These are phyloP conservation scores for Nakazawaea molendinolei DNA, from an alignment of 805 yeast species.

Conservation along the genomic window DNA sequence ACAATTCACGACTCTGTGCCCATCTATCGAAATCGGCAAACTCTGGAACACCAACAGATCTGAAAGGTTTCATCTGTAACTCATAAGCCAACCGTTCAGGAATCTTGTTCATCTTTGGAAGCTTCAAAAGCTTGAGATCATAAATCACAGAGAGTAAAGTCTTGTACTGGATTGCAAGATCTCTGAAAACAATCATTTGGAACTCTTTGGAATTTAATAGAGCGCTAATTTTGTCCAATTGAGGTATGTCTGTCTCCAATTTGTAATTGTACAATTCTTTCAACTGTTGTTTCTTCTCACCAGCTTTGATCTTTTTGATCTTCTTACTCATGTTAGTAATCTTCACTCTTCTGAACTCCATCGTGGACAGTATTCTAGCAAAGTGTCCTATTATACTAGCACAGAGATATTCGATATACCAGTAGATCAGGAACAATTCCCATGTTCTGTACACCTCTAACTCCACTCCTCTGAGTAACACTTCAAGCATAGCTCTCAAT, in stretches of 20 bases:
- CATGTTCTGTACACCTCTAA: constrained; percentile 64
- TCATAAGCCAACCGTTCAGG: constrained; percentile 34
- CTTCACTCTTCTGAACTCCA: constrained; percentile 25
- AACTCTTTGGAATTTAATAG: constrained; percentile 20
- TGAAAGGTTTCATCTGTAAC: constrained; percentile 72
- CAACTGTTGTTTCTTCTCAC: constrained; percentile 38
- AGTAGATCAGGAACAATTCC: constrained; percentile 62
- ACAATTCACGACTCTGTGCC: constrained; percentile 1
- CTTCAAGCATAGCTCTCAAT: constrained; percentile 63
- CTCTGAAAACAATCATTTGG: constrained; percentile 20
- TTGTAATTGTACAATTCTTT: constrained; percentile 27
- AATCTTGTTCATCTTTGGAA: constrained; percentile 23
- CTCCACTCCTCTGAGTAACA: constrained; percentile 69
- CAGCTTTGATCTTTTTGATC: constrained; percentile 42
- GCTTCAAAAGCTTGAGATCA: constrained; percentile 15
- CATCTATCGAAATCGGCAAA: constrained; percentile 44
- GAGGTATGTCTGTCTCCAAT: constrained; percentile 29
- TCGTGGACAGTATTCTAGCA: constrained; percentile 30
- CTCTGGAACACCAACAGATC: constrained; percentile 73
- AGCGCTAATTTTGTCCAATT: constrained; percentile 21
- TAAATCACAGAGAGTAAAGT: constrained; percentile 8
- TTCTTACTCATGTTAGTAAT: constrained; percentile 30
- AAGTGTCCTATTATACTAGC: constrained; percentile 36
- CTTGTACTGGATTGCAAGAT: constrained; percentile 16
- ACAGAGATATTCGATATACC: constrained; percentile 54